Base-by-base conservation (phyloP, 1,139 yeast species). In the Taiozyma sp. region DNA sequence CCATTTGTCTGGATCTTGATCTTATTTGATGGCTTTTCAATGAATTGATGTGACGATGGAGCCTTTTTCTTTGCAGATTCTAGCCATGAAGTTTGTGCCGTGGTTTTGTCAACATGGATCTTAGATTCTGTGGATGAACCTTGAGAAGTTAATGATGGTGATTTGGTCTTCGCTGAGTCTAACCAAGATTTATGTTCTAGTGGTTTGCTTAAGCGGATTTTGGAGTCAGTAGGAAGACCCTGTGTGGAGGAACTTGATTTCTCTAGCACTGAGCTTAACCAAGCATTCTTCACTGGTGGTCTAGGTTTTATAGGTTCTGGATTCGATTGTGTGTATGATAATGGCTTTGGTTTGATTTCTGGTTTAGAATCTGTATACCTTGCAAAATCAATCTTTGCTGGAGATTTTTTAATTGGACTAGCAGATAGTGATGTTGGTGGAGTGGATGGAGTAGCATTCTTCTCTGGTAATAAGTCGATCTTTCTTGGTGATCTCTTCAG, bases 1-100 rank as follows among this genome's bases (percentile, higher is more conserved):
- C 61, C 63, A 0, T 56, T 51, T 8, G 61, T 63, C 3, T 58
- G 50, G 8, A 56, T 49, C 44, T 54, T 52, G 55, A 63, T 53
- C 52, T 62, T 61, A 29, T 60, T 41, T 43, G 63, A 61, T 8
- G 63, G 59, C 7, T 9, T 38, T 22, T 47, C 50, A 16, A 45
- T 19, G 24, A 27, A 47, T 46, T 28, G 49, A 13, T 23, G 54
- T 16, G 39, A 46, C 13, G 24, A 28, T 39, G 54, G 49, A 3
- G 54, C 43, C 8, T 51, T 52, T 40, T 51, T 57, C 45, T 57
- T 51, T 4, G 63, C 63, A 16, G 63, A 60, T 19, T 58, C 56
- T 12, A 59, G 39, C 63, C 64, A 60, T 9, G 61, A 51, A 6
- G 48, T 40, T 19, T 44, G 46, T 4, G 27, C 36, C 12, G 36